Evolutionary conservation across 306 rosid species (phyloP), one percentile per base, ranked within the genome.

Genomic region (Citrullus amarus): DNA sequence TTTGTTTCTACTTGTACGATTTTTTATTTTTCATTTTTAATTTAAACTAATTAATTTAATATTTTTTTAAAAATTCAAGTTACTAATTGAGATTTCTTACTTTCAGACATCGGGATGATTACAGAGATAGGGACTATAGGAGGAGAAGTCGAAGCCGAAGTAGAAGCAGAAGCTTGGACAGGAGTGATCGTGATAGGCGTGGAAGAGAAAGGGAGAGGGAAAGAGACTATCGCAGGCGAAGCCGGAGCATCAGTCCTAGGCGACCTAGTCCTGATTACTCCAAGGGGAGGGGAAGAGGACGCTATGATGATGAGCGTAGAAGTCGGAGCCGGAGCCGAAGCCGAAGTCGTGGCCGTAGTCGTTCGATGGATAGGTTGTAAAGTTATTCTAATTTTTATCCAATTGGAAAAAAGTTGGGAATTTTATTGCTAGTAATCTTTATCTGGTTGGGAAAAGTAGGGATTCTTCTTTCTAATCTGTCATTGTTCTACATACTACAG

Each of bases 141-240:
- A 91, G 79, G 85, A 87, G 92, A 85, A 89, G 92, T 68, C 91
- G 89, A 74, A 93, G 96, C 85, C 84, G 92, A 84, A 89, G 92
- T 71, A 93, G 89, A 78, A 93, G 96, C 86, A 83, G 93, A 83
- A 91, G 96, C 80, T 77, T 76, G 76, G 98, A 91, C 38, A 88
- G 87, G 85, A 76, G 85, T 71, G 90, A 88, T 51, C 92, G 86
- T 61, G 92, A 90, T 79, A 84, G 89, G 84, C 75, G 85, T 80
- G 87, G 88, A 3, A 86, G 96, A 59, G 88, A 81, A 81, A 92
- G 87, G 4, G 88, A 91, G 73, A 85, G 84, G 83, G 96, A 93
- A 51, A 88, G 75, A 72, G 92, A 87, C 69, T 73, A 75, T 83
- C 85, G 79, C 36, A 87, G 81, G 62, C 83, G 91, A 63, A 91